Evolutionary conservation across 352 stramenopile species (phyloP).

Genomic region (Phytophthora capsici): DNA sequence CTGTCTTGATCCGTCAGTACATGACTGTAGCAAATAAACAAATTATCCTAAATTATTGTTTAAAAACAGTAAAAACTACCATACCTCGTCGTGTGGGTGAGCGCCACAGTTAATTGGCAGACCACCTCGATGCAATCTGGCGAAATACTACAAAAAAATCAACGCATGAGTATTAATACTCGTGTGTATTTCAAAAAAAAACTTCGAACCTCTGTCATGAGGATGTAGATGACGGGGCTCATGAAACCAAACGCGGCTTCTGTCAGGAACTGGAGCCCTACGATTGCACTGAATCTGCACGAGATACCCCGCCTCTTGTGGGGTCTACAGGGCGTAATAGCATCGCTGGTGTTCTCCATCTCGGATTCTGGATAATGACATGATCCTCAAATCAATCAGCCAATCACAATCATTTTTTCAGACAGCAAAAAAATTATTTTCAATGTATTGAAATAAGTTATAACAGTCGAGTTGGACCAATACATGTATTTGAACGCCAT

Average conservation of each 20-base stretch:
- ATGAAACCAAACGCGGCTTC: conserved; percentile 75
- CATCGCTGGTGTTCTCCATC: conserved; percentile 17
- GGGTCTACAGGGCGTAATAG: conserved; percentile 3
- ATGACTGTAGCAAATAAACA: conserved; percentile 44
- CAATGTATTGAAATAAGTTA: too few species aligned
- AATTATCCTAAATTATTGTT: too few species aligned
- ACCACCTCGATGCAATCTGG: conserved; percentile 56
- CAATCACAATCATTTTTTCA: too few species aligned
- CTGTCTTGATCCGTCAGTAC: conserved; percentile 67
- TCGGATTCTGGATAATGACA: not conserved
- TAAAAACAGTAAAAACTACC: not conserved
- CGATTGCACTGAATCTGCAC: conserved; percentile 49
- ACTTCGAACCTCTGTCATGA: conserved; percentile 66
- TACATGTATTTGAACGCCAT: too few species aligned
- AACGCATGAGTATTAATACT: not conserved
- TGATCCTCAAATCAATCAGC: too few species aligned
- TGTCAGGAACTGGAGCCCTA: conserved; percentile 63
- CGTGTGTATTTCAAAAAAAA: not conserved
- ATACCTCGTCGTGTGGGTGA: conserved; percentile 51
- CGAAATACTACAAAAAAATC: conserved; percentile 67
- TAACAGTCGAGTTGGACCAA: too few species aligned
- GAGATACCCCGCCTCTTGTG: conserved; percentile 31
- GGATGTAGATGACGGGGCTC: conserved; percentile 72
- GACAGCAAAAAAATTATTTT: too few species aligned
- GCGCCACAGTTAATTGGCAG: conserved; percentile 67